These are phyloP conservation scores for Termitomyces sp. DNA, from an alignment of 768 basidiomycete genomes.

Conservation along the genomic window DNA sequence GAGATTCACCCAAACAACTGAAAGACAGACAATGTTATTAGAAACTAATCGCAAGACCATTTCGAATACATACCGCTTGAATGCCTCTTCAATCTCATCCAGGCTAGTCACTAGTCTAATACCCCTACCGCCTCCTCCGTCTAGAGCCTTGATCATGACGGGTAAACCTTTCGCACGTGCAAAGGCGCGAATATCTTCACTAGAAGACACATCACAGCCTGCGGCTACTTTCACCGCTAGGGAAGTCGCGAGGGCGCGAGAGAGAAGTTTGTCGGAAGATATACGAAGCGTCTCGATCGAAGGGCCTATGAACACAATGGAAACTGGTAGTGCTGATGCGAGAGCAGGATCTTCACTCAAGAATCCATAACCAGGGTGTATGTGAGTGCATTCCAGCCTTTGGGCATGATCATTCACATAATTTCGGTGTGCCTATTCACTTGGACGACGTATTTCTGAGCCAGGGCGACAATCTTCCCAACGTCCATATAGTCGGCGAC, in stretches of 20 bases:
- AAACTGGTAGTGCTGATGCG: conserved; percentile 68
- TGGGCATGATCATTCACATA: background rate
- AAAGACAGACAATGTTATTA: background rate
- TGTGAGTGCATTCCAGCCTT: conserved; percentile 30
- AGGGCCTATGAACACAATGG: conserved; percentile 76
- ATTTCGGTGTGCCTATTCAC: background rate
- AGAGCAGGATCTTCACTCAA: conserved; percentile 82
- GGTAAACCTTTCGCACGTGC: conserved; percentile 25
- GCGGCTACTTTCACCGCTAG: conserved; percentile 26
- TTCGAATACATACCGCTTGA: conserved; percentile 41
- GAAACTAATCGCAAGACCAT: background rate
- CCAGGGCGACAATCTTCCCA: conserved; percentile 23
- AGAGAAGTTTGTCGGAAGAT: conserved; percentile 40
- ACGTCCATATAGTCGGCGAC: conserved; percentile 41
- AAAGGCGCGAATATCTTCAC: conserved; percentile 24
- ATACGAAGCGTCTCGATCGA: conserved; percentile 74
- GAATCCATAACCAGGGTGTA: conserved; percentile 72
- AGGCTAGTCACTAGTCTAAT: conserved; percentile 81
- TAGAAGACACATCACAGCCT: conserved; percentile 22
- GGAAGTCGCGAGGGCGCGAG: conserved; percentile 27
- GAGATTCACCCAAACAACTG: conserved; percentile 34
- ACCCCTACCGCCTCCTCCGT: conserved; percentile 87
- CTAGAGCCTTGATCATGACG: conserved; percentile 89
- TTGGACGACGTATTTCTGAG: conserved; percentile 18
- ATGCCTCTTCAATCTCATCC: conserved; percentile 67